A percentile compares a stretch with the other conserved stretches of the same genome.
phyloP scores from a whole-genome alignment of 23 red algal genomes.

The Gracilaria gracilis region DNA sequence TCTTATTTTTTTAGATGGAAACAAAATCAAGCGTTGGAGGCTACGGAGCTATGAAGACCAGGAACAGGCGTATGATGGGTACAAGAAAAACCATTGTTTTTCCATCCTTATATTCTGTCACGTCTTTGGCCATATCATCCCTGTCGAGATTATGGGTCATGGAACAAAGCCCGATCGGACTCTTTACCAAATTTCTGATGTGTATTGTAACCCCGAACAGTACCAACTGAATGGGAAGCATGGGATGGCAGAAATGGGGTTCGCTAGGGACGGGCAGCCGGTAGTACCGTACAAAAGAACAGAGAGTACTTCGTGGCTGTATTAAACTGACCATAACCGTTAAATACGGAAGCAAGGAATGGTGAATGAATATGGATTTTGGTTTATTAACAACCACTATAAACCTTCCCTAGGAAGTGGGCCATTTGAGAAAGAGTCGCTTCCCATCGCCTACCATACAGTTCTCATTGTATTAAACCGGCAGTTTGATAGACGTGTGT shows the following conservation, averaged over 20 bases:
- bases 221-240: no score
- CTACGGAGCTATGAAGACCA: no score
- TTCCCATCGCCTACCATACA: background rate
- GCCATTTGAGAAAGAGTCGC: slow-evolving; percentile 17
- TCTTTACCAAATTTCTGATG: no score
- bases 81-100: background rate
- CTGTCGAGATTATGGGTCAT: no score
- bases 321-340: background rate
- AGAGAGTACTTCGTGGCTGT: slow-evolving; percentile 16
- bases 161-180: background rate
- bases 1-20: background rate
- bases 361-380: slow-evolving; percentile 11
- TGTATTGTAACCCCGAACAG: no score
- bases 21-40: no score
- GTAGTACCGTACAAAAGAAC: slow-evolving; percentile 20
- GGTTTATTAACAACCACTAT: slow-evolving; percentile 29
- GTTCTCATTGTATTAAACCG: background rate
- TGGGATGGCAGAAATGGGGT: slow-evolving; percentile 51
- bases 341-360: slow-evolving; percentile 7
- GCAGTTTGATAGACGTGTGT: slow-evolving; percentile 19
- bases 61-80: background rate
- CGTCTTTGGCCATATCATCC: no score
- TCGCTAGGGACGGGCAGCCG: slow-evolving; percentile 9
- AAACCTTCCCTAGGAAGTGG: slow-evolving; percentile 10
- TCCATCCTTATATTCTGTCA: background rate